Conservation (phyloP, 2,329 filamentous ascomycete species). For the Aspergillus fructus region DNA sequence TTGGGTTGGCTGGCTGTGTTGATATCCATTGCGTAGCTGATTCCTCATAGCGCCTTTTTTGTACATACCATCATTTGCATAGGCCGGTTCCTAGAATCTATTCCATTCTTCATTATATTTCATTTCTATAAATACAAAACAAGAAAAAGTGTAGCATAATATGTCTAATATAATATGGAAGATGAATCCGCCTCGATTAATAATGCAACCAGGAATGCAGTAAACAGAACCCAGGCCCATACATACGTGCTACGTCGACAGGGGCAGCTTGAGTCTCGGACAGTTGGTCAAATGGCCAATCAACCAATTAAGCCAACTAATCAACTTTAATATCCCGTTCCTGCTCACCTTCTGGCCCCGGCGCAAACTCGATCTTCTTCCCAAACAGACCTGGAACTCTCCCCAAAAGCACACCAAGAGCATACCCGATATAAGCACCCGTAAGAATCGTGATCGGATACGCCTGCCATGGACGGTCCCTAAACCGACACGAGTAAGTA, state of each 20-base stretch:
- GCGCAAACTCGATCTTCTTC: slow-evolving; percentile 34
- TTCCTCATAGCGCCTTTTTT: slow-evolving; percentile 9
- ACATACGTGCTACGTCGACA: too few relatives aligned
- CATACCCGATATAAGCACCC: slow-evolving; percentile 77
- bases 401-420: slow-evolving; percentile 53
- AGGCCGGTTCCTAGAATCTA: not conserved
- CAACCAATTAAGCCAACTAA: not conserved
- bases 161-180: not conserved
- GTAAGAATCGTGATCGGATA: slow-evolving; percentile 92
- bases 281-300: too few relatives aligned
- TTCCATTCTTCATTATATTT: not conserved
- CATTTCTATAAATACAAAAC: not conserved
- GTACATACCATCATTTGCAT: not conserved
- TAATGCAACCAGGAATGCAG: not conserved
- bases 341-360: slow-evolving; percentile 14
- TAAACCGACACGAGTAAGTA: slow-evolving; percentile 22
- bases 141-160: not conserved
- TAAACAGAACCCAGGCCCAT: not conserved
- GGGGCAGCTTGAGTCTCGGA: not conserved
- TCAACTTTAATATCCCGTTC: not conserved
- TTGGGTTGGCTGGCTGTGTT: not conserved
- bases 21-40: slow-evolving; percentile 7
- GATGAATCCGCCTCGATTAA: not conserved
- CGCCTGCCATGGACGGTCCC: slow-evolving; percentile 96
- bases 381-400: slow-evolving; percentile 30